Evolutionary conservation across 2,329 filamentous ascomycete species (phyloP).

Genomic region (Fusarium pseudocircinatum): DNA sequence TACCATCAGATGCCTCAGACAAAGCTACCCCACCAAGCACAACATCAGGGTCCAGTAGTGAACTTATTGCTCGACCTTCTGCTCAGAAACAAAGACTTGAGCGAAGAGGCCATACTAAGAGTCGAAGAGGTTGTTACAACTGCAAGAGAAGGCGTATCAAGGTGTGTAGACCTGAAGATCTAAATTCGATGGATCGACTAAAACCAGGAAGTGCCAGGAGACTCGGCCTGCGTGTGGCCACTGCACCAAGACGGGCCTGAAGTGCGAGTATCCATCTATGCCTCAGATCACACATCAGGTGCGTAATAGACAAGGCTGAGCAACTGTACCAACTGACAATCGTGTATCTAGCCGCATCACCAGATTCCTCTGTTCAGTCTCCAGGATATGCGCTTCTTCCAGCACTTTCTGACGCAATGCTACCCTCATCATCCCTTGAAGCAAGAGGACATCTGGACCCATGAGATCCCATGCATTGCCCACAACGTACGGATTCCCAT

Average conservation of each 20-base stretch:
- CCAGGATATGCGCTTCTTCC: conserved; percentile 75
- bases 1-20: conserved; percentile 45
- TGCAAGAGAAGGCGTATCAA: conserved; percentile 75
- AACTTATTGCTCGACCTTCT: conserved; percentile 25
- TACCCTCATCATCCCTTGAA: conserved; percentile 73
- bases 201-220: conserved; percentile 67
- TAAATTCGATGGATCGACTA: neutral
- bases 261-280: conserved; percentile 68
- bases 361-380: conserved; percentile 68
- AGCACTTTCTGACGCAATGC: conserved; percentile 70
- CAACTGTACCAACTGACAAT: neutral
- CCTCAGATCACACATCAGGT: conserved; percentile 63
- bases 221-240: conserved; percentile 70
- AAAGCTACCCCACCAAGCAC: conserved; percentile 47
- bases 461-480: conserved; percentile 72
- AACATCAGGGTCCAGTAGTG: conserved; percentile 32
- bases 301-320: neutral
- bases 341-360: conserved; percentile 57
- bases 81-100: conserved; percentile 54
- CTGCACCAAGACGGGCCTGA: conserved; percentile 69
- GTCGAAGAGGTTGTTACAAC: conserved; percentile 71
- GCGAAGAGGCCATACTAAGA: conserved; percentile 72
- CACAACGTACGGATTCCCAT: conserved; percentile 62
- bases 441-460: conserved; percentile 73
- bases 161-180: conserved; percentile 46